Evolutionary conservation across 495 filamentous ascomycete species (phyloP), one percentile per base, ranked within the genome.

Genomic region (Sporormia fimetaria): DNA sequence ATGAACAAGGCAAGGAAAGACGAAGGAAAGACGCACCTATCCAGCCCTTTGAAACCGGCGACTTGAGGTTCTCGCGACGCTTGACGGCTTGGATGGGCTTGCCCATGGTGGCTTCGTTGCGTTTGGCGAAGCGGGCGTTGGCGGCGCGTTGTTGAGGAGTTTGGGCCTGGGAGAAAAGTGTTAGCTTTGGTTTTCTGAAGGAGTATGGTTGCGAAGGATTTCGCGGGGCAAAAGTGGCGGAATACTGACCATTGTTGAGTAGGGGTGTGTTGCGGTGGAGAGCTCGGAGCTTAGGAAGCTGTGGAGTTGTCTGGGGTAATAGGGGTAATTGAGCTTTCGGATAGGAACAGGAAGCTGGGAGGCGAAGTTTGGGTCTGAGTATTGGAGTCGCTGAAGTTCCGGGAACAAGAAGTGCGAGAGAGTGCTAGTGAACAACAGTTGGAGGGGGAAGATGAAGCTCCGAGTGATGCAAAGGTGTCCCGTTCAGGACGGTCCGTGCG

Each of bases 111-210:
- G 71, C 70, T 44, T 80, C 78, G 60, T 95, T 77, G 25, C 76
- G 69, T 57, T 82, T 81, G 26, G 75, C 79, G 62, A 81, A 98
- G 51, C 78, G 79, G 42, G 78, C 77, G 65, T 96, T 96, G 25
- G 83, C 81, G 56, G 75, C 76, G 50, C 87, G 81, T 68, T 96
- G 92, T 61, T 87, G 75, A 21, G 85, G 87, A 46, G 90, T 98
- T 80, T 98, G 90, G 20, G 81, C 81, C 87, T 98, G 51, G 2
- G 10, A 4, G 38, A 10, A 17, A 4, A 35, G 12, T 6, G 33
- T 4, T 21, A 4, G 33, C 6, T 20, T 4, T 4, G 7, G 16
- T n/a, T n/a, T n/a, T n/a, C n/a, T n/a, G n/a, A 20, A 20, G 33
- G 22, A 16, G 17, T 1, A 2, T 30, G 15, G 25, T 5, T 21